Evolutionary conservation across 2,329 filamentous ascomycete species (phyloP), one percentile per base, ranked within the genome.

Genomic region (Colletotrichum lupini): DNA sequence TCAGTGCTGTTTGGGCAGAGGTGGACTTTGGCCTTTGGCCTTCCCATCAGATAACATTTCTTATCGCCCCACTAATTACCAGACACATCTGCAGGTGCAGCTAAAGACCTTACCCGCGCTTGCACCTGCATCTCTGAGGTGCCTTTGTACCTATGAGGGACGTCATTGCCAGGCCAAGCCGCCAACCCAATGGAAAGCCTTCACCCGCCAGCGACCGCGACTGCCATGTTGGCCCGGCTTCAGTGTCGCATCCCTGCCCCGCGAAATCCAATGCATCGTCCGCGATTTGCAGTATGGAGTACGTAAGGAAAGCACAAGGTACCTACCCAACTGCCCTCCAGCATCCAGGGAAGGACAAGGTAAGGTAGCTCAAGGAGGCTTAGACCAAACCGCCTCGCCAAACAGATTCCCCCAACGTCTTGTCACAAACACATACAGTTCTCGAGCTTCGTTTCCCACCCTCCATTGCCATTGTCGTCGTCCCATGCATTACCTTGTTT

Each of bases 151-250:
- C 55, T 24, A 35, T 32, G 49, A 22, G n/a, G 57, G 57, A 72
- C 68, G 64, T 72, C 68, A 68, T 72, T 57, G 58, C 32, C n/a
- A 14, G 32, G 67, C 70, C 30, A 60, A 73, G 53, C 42, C 59
- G 66, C 60, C 67, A 55, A 64, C 42, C 55, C 59, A 70, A 61
- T 42, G 19, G 19, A 49, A 49, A 73, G 66, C 67, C 58, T 72
- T 72, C 67, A 65, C 42, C 60, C 67, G 60, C 67, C 42, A 19
- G 59, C 61, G 61, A 55, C 49, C 14, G 30, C 26, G 32, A 22
- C 26, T 64, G 22, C 28, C 30, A 11, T 11, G 60, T 53, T 14
- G 32, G 28, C 70, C 64, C 60, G 70, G 70, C 53, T 37, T 56
- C 52, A 63, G 65, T 59, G 35, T 46, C 35, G n/a, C 57, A 63